Conservation (phyloP, 2,329 filamentous ascomycete genomes). For the Metarhizium robertsii region DNA sequence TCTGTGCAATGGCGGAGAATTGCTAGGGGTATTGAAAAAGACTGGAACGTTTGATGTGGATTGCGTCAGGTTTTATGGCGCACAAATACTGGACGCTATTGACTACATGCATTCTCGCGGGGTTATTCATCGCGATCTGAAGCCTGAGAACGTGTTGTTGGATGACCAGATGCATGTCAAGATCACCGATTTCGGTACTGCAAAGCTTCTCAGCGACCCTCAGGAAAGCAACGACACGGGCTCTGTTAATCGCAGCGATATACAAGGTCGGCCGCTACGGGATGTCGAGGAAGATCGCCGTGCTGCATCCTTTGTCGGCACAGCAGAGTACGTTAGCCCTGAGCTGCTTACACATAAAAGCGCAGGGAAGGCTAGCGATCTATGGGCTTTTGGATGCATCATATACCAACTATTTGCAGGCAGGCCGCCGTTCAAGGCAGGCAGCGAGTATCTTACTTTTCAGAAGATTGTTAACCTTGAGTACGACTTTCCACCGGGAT, state of each 20-base stretch:
- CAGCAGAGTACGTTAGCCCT: constrained; percentile 95
- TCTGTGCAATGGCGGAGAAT: constrained; percentile 82
- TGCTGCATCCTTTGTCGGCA: constrained; percentile 92
- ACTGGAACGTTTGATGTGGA: constrained; percentile 92
- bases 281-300: constrained; percentile 53
- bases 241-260: constrained; percentile 25
- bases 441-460: constrained; percentile 93
- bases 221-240: constrained; percentile 32
- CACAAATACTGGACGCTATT: constrained; percentile 91
- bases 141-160: constrained; percentile 92
- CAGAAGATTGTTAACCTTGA: constrained; percentile 95
- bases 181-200: constrained; percentile 97
- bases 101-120: constrained; percentile 97
- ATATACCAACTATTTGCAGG: constrained; percentile 93
- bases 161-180: constrained; percentile 97
- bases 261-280: constrained; percentile 23
- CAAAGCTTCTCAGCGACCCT: constrained; percentile 63
- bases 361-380: constrained; percentile 92
- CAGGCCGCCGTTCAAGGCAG: constrained; percentile 92
- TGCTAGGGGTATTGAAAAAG: constrained; percentile 87
- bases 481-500: constrained; percentile 85
- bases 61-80: constrained; percentile 87
- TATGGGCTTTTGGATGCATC: constrained; percentile 98
- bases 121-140: constrained; percentile 92
- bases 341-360: constrained; percentile 95